Percentiles rank a stretch among this genome's conserved stretches.
Evolutionary conservation across 2,329 filamentous ascomycete species (phyloP).

Genomic region (Drechslerella stenobrocha): DNA sequence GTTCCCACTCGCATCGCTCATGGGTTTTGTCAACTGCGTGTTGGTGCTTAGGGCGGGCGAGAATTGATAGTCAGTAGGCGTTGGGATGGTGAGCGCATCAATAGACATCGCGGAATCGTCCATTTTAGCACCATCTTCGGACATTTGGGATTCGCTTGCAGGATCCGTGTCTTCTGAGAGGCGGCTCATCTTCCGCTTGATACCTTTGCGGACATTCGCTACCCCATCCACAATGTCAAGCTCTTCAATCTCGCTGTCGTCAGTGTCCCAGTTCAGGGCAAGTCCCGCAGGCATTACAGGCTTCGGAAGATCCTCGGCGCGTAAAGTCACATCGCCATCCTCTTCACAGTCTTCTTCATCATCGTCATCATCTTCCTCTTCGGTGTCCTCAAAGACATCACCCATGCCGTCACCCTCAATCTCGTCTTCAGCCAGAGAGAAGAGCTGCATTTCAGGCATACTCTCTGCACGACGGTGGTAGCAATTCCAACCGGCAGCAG

Average conservation of each 20-base stretch:
- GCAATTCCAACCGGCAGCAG: constrained; percentile 72
- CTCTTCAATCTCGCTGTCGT: constrained; percentile 46
- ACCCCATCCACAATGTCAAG: constrained; percentile 52
- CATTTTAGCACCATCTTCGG: constrained; percentile 31
- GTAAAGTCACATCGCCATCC: constrained; percentile 47
- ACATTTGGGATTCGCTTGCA: constrained; percentile 52
- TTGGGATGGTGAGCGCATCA: constrained; percentile 37
- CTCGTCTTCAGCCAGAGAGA: constrained; percentile 63
- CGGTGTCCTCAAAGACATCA: constrained; percentile 84
- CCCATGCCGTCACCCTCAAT: constrained; percentile 72
- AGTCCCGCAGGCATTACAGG: constrained; percentile 41
- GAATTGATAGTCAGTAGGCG: constrained; percentile 34
- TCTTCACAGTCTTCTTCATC: constrained; percentile 58
- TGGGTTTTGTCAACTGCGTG: constrained; percentile 32
- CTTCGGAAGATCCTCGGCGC: constrained; percentile 29
- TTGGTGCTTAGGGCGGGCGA: constrained; percentile 38
- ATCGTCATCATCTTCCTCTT: constrained; percentile 60
- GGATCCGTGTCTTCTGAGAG: constrained; percentile 43
- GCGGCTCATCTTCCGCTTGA: constrained; percentile 48
- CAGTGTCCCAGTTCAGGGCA: constrained; percentile 36
- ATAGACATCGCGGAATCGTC: constrained; percentile 27
- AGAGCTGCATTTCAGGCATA: constrained; percentile 75
- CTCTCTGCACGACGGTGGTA: constrained; percentile 79
- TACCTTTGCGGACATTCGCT: constrained; percentile 44
- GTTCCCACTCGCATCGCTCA: constrained; percentile 45